Conservation (phyloP, 805 yeast species). For the Helenozyma rhizophorensis region DNA sequence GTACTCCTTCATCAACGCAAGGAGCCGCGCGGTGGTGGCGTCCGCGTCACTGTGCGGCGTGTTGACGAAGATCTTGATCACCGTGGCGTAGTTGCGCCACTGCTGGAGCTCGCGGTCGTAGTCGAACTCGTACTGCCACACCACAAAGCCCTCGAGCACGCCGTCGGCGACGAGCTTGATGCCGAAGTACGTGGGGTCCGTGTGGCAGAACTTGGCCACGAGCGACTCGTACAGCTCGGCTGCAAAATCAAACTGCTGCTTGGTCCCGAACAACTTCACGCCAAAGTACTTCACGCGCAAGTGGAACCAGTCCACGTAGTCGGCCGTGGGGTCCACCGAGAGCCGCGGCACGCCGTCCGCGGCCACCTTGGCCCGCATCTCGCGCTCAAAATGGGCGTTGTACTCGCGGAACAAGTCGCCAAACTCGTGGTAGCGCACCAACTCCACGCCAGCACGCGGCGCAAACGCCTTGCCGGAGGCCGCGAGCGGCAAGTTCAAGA, state of each 20-base stretch:
- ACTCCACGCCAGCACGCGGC: constrained; percentile 7
- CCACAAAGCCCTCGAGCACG: constrained; percentile 23
- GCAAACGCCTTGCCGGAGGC: not conserved
- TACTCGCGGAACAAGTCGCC: constrained; percentile 19
- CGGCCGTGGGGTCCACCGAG: constrained; percentile 23
- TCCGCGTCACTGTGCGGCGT: constrained; percentile 16
- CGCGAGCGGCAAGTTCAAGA: constrained; percentile 22
- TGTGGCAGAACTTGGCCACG: constrained; percentile 15
- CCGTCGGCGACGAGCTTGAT: constrained; percentile 17
- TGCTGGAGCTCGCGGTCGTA: constrained; percentile 9
- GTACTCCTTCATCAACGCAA: constrained; percentile 12
- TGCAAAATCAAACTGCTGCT: constrained; percentile 3
- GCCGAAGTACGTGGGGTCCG: constrained; percentile 32
- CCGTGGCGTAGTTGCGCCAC: constrained; percentile 19
- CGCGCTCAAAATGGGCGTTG: constrained; percentile 16
- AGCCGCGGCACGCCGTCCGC: constrained; percentile 30
- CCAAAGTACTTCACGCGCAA: constrained; percentile 31
- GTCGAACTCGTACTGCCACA: constrained; percentile 39
- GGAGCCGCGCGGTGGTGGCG: constrained; percentile 10
- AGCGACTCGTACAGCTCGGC: constrained; percentile 10
- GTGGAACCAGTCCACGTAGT: constrained; percentile 39
- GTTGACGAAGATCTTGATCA: constrained; percentile 24
- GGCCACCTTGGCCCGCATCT: constrained; percentile 16
- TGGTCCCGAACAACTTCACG: constrained; percentile 10
- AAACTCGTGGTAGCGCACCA: constrained; percentile 29